Evolutionary conservation across 768 basidiomycete genomes (phyloP).

Genomic region (Lactarius sp.): DNA sequence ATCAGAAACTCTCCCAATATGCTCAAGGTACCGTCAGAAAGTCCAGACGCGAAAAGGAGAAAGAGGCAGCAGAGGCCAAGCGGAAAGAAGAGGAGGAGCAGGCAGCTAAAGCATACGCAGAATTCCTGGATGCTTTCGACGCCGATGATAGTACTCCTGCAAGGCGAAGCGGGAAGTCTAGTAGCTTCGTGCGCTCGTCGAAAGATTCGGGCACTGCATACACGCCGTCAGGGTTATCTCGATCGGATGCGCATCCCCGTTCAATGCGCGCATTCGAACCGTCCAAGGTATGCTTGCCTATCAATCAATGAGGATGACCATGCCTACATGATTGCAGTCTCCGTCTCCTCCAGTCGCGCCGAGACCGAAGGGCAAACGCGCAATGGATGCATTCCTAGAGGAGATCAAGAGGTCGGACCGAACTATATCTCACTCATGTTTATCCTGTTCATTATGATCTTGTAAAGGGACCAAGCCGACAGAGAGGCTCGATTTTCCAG

Average conservation of each 20-base stretch:
- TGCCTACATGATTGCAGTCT: constrained; percentile 35
- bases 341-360: constrained; percentile 54
- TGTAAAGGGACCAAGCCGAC: constrained; percentile 79
- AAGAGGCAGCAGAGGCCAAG: constrained; percentile 88
- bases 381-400: constrained; percentile 94
- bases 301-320: constrained; percentile 6
- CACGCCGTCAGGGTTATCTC: constrained; percentile 34
- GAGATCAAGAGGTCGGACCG: constrained; percentile 81
- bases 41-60: constrained; percentile 87
- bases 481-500: constrained; percentile 81
- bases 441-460: neutral
- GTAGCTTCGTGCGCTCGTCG: constrained; percentile 57
- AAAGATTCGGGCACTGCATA: constrained; percentile 46
- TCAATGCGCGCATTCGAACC: constrained; percentile 32
- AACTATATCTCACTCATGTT: neutral
- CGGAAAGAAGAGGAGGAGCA: constrained; percentile 76
- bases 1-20: constrained; percentile 82
- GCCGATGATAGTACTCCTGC: constrained; percentile 47
- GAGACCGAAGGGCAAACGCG: constrained; percentile 89
- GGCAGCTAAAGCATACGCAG: constrained; percentile 74
- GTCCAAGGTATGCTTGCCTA: constrained; percentile 31
- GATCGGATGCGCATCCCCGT: constrained; percentile 32
- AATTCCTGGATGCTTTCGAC: constrained; percentile 82
- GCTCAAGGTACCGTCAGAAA: constrained; percentile 83
- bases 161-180: constrained; percentile 43